Percentiles rank a stretch among this genome's conserved stretches.
phyloP scores from a whole-genome alignment of 2,329 filamentous ascomycete species.

The Neofusicoccum sp. region DNA sequence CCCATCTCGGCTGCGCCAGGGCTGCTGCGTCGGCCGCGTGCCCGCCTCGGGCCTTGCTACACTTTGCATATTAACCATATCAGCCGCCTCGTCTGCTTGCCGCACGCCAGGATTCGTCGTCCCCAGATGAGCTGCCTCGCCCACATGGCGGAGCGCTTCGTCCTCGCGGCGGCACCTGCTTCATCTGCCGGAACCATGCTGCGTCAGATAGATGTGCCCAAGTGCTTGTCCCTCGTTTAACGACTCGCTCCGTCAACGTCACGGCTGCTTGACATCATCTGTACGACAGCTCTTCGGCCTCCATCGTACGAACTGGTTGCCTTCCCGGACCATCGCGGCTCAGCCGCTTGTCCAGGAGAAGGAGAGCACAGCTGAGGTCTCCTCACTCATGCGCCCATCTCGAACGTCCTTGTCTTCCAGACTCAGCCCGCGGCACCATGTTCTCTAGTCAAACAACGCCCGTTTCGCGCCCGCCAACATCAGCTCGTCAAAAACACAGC shows the following conservation, averaged over 20 bases:
- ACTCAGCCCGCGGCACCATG: background rate
- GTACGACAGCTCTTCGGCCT: background rate
- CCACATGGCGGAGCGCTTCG: background rate
- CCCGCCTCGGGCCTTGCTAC: background rate
- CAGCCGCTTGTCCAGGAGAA: background rate
- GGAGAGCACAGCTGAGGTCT: background rate
- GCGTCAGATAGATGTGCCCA: background rate
- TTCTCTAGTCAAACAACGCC: background rate
- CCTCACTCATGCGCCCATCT: background rate
- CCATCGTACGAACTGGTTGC: background rate
- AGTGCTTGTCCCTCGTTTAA: background rate
- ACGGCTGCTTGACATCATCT: background rate
- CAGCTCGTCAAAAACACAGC: background rate
- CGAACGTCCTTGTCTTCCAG: background rate
- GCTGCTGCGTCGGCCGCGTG: background rate
- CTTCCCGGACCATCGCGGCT: background rate
- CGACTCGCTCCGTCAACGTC: background rate
- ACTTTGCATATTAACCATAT: background rate
- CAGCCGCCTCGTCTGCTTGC: background rate
- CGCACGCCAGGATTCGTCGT: too few species aligned
- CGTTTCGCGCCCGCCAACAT: background rate
- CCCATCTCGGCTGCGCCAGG: background rate
- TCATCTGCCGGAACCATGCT: background rate
- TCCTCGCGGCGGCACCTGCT: background rate
- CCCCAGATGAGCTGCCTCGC: background rate